Percentiles rank a stretch among this genome's conserved stretches.
Evolutionary conservation across 495 filamentous ascomycete genomes (phyloP).

Genomic region (Penicillium cosmopolitanum): DNA sequence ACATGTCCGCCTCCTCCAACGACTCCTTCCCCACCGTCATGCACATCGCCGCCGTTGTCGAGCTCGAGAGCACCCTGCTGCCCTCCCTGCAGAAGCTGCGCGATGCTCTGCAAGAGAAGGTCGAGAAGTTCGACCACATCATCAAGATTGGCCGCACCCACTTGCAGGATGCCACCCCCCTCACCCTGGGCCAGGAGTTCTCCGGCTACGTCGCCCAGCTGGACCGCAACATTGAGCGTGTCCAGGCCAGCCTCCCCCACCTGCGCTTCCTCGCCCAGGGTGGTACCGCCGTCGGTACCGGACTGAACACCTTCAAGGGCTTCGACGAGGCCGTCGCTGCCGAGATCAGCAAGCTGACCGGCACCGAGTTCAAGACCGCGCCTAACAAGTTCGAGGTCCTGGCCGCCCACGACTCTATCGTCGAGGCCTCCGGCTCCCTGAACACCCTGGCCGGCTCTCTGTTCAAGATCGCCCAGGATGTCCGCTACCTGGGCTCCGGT

Average conservation of each 20-base stretch:
- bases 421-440: slow-evolving; percentile 88
- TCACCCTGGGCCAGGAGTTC: slow-evolving; percentile 97
- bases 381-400: slow-evolving; percentile 99
- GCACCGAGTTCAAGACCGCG: slow-evolving; percentile 90
- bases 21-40: slow-evolving; percentile 99
- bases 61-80: slow-evolving; percentile 83
- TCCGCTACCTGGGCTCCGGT: slow-evolving; percentile 94
- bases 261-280: slow-evolving; percentile 90
- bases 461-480: slow-evolving; percentile 98
- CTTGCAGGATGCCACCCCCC: slow-evolving; percentile 93
- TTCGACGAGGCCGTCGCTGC: slow-evolving; percentile 91
- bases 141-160: slow-evolving; percentile 99
- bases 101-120: slow-evolving; percentile 82
- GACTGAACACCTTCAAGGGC: slow-evolving; percentile 95
- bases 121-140: slow-evolving; percentile 84
- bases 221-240: slow-evolving; percentile 84
- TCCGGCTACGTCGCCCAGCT: slow-evolving; percentile 96
- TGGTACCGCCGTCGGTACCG: slow-evolving; percentile 95
- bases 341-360: slow-evolving; percentile 90
- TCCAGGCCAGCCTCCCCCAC: slow-evolving; percentile 80
- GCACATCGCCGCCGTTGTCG: slow-evolving; percentile 97
- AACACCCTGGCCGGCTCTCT: slow-evolving; percentile 92
- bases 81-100: slow-evolving; percentile 82
- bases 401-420: slow-evolving; percentile 95
- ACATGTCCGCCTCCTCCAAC: slow-evolving; percentile 98